Percentiles rank a stretch among this genome's conserved stretches.
Evolutionary conservation across 2,329 filamentous ascomycete genomes (phyloP).

Genomic region (Diplocarpon mali): DNA sequence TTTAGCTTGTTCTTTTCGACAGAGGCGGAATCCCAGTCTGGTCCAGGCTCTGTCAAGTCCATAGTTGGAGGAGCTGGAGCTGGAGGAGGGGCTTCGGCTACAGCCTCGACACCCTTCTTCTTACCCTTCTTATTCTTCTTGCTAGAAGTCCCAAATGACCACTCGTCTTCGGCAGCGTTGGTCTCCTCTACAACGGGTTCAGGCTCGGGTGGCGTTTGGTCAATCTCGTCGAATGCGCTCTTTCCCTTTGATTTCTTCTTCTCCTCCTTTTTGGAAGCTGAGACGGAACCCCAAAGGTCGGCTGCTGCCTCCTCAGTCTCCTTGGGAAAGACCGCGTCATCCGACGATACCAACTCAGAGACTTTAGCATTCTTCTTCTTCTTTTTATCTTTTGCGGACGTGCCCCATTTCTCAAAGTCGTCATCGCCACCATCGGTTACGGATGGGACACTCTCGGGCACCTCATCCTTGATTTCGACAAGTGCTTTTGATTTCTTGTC

Average conservation of each 20-base stretch:
- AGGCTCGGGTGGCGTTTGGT: slow-evolving; percentile 32
- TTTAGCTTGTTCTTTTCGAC: slow-evolving; percentile 33
- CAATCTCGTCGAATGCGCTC: slow-evolving; percentile 38
- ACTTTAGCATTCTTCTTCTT: slow-evolving; percentile 15
- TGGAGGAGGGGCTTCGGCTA: slow-evolving; percentile 37
- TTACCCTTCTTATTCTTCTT: slow-evolving; percentile 34
- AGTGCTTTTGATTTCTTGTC: slow-evolving; percentile 22
- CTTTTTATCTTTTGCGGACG: slow-evolving; percentile 24
- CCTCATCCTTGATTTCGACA: slow-evolving; percentile 27
- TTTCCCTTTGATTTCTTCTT: slow-evolving; percentile 45
- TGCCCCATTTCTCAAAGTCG: slow-evolving; percentile 21
- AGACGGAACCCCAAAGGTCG: slow-evolving; percentile 22
- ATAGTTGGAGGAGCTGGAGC: slow-evolving; percentile 37
- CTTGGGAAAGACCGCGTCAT: slow-evolving; percentile 32
- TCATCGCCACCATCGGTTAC: slow-evolving; percentile 27
- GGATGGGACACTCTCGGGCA: slow-evolving; percentile 25
- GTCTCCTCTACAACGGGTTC: slow-evolving; percentile 34
- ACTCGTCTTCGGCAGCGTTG: slow-evolving; percentile 36
- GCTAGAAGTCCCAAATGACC: slow-evolving; percentile 30
- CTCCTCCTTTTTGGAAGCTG: slow-evolving; percentile 21
- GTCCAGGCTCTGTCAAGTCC: slow-evolving; percentile 35
- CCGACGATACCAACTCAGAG: slow-evolving; percentile 17
- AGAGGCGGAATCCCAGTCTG: slow-evolving; percentile 28
- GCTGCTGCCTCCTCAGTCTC: slow-evolving; percentile 38
- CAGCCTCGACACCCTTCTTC: slow-evolving; percentile 32